Base-by-base conservation (phyloP, 2,329 filamentous ascomycete species). In the Monilinia laxa region DNA sequence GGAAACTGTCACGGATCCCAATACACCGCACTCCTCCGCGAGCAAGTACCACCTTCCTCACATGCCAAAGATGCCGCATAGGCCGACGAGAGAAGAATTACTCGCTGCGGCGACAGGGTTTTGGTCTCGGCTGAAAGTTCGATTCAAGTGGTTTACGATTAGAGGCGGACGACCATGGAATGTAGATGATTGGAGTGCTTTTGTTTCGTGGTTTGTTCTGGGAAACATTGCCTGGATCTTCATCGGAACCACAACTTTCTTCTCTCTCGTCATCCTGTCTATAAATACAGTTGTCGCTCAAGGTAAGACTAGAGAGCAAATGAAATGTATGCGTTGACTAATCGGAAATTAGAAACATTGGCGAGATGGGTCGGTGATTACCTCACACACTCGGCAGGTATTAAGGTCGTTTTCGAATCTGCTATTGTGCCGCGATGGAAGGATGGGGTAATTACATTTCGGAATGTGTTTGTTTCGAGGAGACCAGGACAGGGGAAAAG, bases 61-160 rank as follows among this genome's bases (percentile, higher is more conserved):
- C 54, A 74, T 90, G 66, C 85, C 88, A 31, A 90, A 91, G 73
- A 86, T 93, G 77, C 87, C 90, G n/a, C 92, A 97, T 80, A 85
- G 93, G 25, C 94, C 95, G 6, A 94, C 90, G 10, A 97, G 96
- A 76, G 93, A 97, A 76, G 95, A 99, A 78, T 84, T 99, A 38
- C 82, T 99, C 47, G 90, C 91, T 25, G 94, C 95, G 5, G 93
- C 95, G 47, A 97, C 88, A 28, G 93, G 93, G 1, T 97, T 98
- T 77, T 95, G 92, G 88, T 90, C 96, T 70, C 87, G 95, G 59
- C 79, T 97, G 55, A 92, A 90, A 75, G 91, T 98, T 31, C 90
- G 93, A 52, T 96, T 98, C 81, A 99, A 99, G 79, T 99, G 95
- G 95, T 89, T 95, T 74, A 96, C 95, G 2, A 99, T 99, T 73